phyloP scores from a whole-genome alignment of 1,284 basidiomycete genomes.

The Austroboletus novae-zelandiae region DNA sequence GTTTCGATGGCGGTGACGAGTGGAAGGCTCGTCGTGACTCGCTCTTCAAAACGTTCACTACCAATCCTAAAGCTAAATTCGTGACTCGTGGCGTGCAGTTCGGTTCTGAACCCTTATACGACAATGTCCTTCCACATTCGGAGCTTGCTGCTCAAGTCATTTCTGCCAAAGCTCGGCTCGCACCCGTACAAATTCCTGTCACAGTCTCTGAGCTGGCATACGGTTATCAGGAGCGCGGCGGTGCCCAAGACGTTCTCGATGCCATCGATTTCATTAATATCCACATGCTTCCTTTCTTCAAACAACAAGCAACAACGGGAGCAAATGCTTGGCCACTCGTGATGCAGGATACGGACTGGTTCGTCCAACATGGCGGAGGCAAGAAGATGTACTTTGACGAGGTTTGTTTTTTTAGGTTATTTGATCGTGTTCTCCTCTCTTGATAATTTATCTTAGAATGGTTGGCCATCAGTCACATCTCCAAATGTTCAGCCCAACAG shows the following conservation, averaged over 20 bases:
- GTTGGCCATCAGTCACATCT: conserved; percentile 68
- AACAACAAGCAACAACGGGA: conserved; percentile 38
- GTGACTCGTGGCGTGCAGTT: conserved; percentile 68
- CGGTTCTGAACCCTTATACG: conserved; percentile 73
- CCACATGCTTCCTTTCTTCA: conserved; percentile 77
- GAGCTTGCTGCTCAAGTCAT: conserved; percentile 58
- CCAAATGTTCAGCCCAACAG: conserved; percentile 58
- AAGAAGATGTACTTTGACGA: conserved; percentile 75
- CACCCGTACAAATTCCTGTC: conserved; percentile 58
- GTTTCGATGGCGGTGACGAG: conserved; percentile 53
- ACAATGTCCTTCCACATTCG: conserved; percentile 50
- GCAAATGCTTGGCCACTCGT: conserved; percentile 58
- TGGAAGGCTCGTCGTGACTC: conserved; percentile 57
- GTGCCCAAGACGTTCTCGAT: conserved; percentile 56
- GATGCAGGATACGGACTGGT: conserved; percentile 57
- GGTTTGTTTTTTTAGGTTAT: conserved; percentile 34
- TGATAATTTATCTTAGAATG: conserved; percentile 46
- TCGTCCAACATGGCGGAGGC: conserved; percentile 52
- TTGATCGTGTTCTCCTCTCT: background rate
- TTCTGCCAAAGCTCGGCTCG: conserved; percentile 48
- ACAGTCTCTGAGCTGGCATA: conserved; percentile 56
- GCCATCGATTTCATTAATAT: conserved; percentile 67
- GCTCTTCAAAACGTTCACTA: conserved; percentile 54
- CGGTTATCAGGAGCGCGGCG: conserved; percentile 51
- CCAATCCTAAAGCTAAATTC: conserved; percentile 65